These are phyloP conservation scores for Camellia japonica DNA, from an alignment of 148 eudicot genomes.

Conservation along the genomic window DNA sequence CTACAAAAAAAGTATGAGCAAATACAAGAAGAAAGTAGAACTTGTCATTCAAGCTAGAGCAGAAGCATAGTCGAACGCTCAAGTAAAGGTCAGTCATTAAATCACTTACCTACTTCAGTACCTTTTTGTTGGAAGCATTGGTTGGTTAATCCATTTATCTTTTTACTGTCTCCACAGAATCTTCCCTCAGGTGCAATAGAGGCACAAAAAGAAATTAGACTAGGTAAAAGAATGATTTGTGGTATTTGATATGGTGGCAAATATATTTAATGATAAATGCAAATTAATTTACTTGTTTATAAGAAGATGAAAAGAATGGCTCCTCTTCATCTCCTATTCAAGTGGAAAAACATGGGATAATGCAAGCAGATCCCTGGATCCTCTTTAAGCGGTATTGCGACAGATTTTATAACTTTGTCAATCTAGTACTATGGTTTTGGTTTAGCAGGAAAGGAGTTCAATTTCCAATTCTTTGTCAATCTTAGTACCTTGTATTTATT, in stretches of 20 bases:
- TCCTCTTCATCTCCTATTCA: constrained; percentile 38
- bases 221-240: constrained; percentile 35
- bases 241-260: neutral
- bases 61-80: constrained; percentile 31
- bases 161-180: constrained; percentile 32
- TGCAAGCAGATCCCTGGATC: constrained; percentile 62
- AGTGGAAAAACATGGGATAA: constrained; percentile 41
- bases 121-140: neutral
- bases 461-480: too few species aligned
- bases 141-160: constrained; percentile 1
- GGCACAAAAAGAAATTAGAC: constrained; percentile 38
- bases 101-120: neutral
- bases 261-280: constrained; percentile 2
- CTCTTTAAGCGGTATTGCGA: constrained; percentile 60
- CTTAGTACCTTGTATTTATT: constrained; percentile 16
- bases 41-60: constrained; percentile 31
- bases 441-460: too few species aligned
- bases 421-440: neutral
- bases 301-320: constrained; percentile 44
- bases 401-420: neutral
- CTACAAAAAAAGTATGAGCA: constrained; percentile 73
- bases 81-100: constrained; percentile 42
- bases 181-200: constrained; percentile 30
- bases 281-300: neutral
- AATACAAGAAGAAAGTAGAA: constrained; percentile 71